These are phyloP conservation scores for Cordyceps pruinosa DNA, from an alignment of 2,329 filamentous ascomycete genomes.

Conservation along the genomic window DNA sequence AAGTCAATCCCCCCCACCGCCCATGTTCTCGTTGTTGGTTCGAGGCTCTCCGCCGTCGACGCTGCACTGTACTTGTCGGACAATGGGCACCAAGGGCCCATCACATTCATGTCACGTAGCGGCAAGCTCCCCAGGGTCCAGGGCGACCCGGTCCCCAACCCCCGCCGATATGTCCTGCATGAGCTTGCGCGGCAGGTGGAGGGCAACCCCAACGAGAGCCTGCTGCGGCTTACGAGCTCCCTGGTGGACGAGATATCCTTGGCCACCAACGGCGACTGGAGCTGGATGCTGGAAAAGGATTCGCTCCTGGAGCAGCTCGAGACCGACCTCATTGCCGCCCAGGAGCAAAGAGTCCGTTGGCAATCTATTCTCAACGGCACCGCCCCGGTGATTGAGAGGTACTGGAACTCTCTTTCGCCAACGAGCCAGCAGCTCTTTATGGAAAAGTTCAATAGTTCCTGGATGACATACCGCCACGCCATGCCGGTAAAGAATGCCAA, in stretches of 20 bases:
- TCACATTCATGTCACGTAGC: constrained; percentile 12
- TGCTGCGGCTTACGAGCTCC: background rate
- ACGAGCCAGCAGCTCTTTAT: constrained; percentile 8
- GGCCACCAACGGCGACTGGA: constrained; percentile 10
- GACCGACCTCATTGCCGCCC: background rate
- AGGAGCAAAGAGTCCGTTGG: background rate
- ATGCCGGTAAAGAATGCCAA: constrained; percentile 9
- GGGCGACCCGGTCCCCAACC: constrained; percentile 3
- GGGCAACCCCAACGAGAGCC: background rate
- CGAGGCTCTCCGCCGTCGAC: constrained; percentile 7
- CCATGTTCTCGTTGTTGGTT: constrained; percentile 6
- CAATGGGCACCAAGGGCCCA: constrained; percentile 6
- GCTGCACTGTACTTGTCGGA: constrained; percentile 5
- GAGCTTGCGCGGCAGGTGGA: constrained; percentile 10
- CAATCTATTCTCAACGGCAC: constrained; percentile 9
- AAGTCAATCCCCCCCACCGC: background rate
- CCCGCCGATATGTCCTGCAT: constrained; percentile 3
- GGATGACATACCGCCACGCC: constrained; percentile 12
- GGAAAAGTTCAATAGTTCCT: constrained; percentile 7
- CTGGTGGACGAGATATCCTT: constrained; percentile 2
- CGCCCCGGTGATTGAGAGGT: constrained; percentile 7
- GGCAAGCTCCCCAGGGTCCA: constrained; percentile 7
- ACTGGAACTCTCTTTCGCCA: constrained; percentile 3
- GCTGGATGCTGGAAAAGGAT: constrained; percentile 10
- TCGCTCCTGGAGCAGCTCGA: constrained; percentile 1